These are phyloP conservation scores for Lantana camara DNA, from an alignment of 257 asterid species.

Conservation along the genomic window DNA sequence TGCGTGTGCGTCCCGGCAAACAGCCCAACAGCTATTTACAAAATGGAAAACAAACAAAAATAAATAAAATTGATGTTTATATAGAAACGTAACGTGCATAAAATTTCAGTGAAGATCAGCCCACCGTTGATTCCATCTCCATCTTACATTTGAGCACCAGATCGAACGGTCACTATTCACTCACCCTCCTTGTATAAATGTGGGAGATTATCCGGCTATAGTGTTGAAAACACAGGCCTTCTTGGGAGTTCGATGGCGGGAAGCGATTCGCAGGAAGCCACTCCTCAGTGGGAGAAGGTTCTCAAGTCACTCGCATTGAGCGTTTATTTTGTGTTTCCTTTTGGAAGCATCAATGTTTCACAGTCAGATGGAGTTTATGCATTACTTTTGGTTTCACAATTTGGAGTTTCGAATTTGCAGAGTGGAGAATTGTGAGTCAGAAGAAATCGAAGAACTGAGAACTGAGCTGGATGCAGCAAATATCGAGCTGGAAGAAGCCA, in stretches of 20 bases:
- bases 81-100: too few species aligned
- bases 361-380: neutral
- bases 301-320: neutral
- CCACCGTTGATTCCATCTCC: too few species aligned
- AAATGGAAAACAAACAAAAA: too few species aligned
- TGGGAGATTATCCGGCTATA: neutral
- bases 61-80: too few species aligned
- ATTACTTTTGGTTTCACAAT: neutral
- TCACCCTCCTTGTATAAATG: slow-evolving; percentile 7
- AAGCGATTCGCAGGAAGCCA: slow-evolving; percentile 62
- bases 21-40: too few species aligned
- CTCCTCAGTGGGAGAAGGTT: slow-evolving; percentile 75
- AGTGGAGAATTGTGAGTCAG: slow-evolving; percentile 55
- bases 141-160: neutral
- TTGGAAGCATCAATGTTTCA: neutral
- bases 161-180: slow-evolving; percentile 2
- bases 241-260: slow-evolving; percentile 68
- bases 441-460: slow-evolving; percentile 65
- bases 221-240: neutral
- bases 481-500: slow-evolving; percentile 59
- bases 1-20: too few species aligned
- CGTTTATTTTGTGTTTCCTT: neutral
- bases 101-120: too few species aligned
- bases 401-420: slow-evolving; percentile 33
- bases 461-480: slow-evolving; percentile 51